Percentiles rank a stretch among this genome's conserved stretches.
Conservation (phyloP, 768 basidiomycete species). For the Ephemerocybe angulata region DNA sequence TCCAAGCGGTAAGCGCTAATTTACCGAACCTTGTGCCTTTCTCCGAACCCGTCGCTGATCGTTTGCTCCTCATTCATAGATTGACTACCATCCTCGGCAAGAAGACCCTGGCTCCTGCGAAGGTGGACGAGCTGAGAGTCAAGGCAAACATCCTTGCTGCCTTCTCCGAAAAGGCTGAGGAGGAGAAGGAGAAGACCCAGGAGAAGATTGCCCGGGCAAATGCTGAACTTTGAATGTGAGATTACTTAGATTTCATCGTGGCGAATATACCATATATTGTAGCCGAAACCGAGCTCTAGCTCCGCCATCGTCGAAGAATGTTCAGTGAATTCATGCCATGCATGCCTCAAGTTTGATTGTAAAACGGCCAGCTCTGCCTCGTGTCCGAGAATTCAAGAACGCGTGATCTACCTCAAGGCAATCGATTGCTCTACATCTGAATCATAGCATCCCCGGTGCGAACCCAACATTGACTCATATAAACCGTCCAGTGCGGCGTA, state of each 20-base stretch:
- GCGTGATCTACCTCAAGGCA: conserved; percentile 20
- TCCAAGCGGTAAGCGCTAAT: conserved; percentile 57
- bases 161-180: conserved; percentile 45
- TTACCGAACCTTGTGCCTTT: conserved; percentile 8
- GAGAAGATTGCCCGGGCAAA: conserved; percentile 34
- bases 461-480: conserved; percentile 11
- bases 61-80: conserved; percentile 33
- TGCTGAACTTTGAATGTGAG: conserved; percentile 40
- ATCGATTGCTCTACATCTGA: too few relatives aligned
- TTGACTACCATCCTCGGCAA: conserved; percentile 74
- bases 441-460: too few relatives aligned
- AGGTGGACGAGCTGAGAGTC: conserved; percentile 90
- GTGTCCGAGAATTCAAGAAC: conserved; percentile 15
- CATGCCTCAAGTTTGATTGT: conserved; percentile 15
- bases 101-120: conserved; percentile 67
- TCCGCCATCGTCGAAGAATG: conserved; percentile 4
- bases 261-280: conserved; percentile 4
- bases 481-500: not conserved
- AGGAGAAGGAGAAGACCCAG: conserved; percentile 26
- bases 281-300: conserved; percentile 6
- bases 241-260: not conserved
- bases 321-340: conserved; percentile 4
- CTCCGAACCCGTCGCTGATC: conserved; percentile 6
- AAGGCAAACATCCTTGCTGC: conserved; percentile 83
- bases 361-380: conserved; percentile 17